phyloP scores from a whole-genome alignment of 1,284 basidiomycete species.

The Ceratobasidium sp. region DNA sequence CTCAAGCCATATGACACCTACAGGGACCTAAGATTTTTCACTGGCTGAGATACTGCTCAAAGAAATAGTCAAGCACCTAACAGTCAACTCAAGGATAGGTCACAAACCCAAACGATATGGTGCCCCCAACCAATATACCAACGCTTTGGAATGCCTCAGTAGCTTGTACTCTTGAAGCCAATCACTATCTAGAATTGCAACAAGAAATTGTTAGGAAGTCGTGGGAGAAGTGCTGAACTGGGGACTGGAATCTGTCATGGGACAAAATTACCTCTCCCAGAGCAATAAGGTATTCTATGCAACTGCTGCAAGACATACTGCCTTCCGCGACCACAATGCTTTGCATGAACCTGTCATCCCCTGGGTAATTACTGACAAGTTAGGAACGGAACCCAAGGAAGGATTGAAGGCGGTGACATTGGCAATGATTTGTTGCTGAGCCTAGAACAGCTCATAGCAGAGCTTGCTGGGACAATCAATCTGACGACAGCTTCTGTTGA shows the following conservation, averaged over 20 bases:
- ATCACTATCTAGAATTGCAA: constrained; percentile 1
- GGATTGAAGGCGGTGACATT: not conserved
- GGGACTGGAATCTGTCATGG: constrained; percentile 19
- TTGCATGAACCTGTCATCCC: constrained; percentile 5
- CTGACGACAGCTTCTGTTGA: not conserved
- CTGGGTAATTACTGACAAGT: not conserved
- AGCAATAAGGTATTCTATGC: constrained; percentile 7
- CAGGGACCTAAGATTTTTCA: constrained; percentile 20
- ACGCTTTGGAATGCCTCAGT: constrained; percentile 17
- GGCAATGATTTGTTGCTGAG: not conserved
- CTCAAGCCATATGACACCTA: not conserved
- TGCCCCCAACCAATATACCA: not conserved
- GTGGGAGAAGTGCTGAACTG: constrained; percentile 20
- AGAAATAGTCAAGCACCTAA: constrained; percentile 7
- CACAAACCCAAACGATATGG: constrained; percentile 4
- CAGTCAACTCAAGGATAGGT: constrained; percentile 9
- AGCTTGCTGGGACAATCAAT: not conserved
- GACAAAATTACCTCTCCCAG: constrained; percentile 16
- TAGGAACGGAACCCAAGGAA: not conserved
- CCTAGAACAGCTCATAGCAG: not conserved
- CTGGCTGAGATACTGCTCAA: constrained; percentile 12
- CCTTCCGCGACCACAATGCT: not conserved
- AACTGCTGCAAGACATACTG: not conserved
- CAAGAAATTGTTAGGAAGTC: constrained; percentile 8
- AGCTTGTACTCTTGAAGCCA: constrained; percentile 7